phyloP scores from a whole-genome alignment of 768 basidiomycete genomes.

The Strobilomyces echinocephalus region DNA sequence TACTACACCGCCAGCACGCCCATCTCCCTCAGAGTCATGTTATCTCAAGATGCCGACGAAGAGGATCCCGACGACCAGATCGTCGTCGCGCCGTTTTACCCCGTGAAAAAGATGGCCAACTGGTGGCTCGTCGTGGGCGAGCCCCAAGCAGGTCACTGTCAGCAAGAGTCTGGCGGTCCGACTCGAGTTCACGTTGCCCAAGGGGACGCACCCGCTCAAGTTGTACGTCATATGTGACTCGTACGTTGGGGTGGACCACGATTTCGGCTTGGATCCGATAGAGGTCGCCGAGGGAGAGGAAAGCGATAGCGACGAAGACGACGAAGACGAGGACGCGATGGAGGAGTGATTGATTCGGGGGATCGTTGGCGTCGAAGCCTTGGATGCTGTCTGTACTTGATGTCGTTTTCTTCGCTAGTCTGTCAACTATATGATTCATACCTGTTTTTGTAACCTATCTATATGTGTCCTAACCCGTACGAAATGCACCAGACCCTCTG shows the following conservation, averaged over 20 bases:
- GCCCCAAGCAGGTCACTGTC: slow-evolving; percentile 80
- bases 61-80: slow-evolving; percentile 69
- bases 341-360: slow-evolving; percentile 61
- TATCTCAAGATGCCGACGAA: slow-evolving; percentile 79
- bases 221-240: slow-evolving; percentile 91
- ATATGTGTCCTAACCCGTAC: no score
- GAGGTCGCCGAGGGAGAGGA: slow-evolving; percentile 90
- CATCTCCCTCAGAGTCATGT: slow-evolving; percentile 71
- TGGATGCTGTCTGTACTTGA: neutral
- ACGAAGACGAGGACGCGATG: slow-evolving; percentile 48
- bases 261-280: slow-evolving; percentile 75
- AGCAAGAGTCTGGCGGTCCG: slow-evolving; percentile 69
- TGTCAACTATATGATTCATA: slow-evolving; percentile 35
- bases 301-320: slow-evolving; percentile 74
- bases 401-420: neutral
- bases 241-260: slow-evolving; percentile 89
- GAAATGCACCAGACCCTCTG: no score
- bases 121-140: slow-evolving; percentile 99
- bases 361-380: neutral
- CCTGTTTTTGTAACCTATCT: no score
- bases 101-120: slow-evolving; percentile 83
- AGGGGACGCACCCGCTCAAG: slow-evolving; percentile 78
- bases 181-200: slow-evolving; percentile 83
- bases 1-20: slow-evolving; percentile 77
- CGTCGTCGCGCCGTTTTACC: slow-evolving; percentile 94